A percentile compares a stretch with the other conserved stretches of the same genome.
Conservation (phyloP, 495 filamentous ascomycete species). For the Xanthoparmelia taractica region DNA sequence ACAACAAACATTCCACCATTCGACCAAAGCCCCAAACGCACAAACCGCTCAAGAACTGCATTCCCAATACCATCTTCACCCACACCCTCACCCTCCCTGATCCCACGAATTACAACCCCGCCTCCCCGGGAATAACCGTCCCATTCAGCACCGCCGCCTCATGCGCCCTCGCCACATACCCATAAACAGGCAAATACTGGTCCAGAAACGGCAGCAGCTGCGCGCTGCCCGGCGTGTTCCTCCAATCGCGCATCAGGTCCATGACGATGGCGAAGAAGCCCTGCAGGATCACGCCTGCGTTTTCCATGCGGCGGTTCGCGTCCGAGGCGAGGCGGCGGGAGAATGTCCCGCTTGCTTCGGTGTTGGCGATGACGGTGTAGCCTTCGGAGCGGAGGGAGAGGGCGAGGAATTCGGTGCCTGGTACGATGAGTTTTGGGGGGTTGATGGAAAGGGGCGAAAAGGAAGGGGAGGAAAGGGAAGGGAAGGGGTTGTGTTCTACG, state of each 20-base stretch:
- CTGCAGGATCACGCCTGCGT: slow-evolving; percentile 57
- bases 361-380: slow-evolving; percentile 71
- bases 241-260: slow-evolving; percentile 76
- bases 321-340: slow-evolving; percentile 48
- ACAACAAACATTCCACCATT: too few species aligned
- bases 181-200: slow-evolving; percentile 44
- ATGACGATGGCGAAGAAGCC: slow-evolving; percentile 59
- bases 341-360: slow-evolving; percentile 63
- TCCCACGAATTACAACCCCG: too few species aligned
- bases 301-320: slow-evolving; percentile 58
- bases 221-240: slow-evolving; percentile 53
- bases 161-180: slow-evolving; percentile 43
- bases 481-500: too few species aligned
- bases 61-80: not conserved
- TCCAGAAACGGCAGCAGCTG: slow-evolving; percentile 62
- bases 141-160: slow-evolving; percentile 42
- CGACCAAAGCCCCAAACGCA: too few species aligned
- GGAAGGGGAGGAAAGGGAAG: not conserved
- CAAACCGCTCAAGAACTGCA: not conserved
- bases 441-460: slow-evolving; percentile 1
- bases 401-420: slow-evolving; percentile 53
- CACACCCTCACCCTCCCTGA: not conserved
- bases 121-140: slow-evolving; percentile 34
- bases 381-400: slow-evolving; percentile 63
- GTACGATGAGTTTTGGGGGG: slow-evolving; percentile 19